Percentiles rank a stretch among this genome's conserved stretches.
Conservation (phyloP, 805 yeast species). For the Lipomyces kockii region DNA sequence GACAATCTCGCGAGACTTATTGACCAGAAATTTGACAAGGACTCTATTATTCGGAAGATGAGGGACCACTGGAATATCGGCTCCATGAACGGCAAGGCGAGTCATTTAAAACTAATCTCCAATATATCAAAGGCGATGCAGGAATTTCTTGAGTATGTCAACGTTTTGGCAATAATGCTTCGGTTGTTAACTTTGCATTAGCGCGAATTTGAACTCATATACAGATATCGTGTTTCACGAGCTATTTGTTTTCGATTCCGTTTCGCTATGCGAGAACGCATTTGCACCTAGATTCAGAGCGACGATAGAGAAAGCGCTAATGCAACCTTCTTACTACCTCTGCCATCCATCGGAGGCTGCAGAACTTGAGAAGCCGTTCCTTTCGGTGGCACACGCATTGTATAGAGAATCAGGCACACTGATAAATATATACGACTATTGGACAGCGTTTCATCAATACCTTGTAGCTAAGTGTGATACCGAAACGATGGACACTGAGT, state of each 20-base stretch:
- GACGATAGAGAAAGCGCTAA: conserved; percentile 22
- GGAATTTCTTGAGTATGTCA: background rate
- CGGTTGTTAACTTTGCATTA: background rate
- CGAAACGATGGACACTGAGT: background rate
- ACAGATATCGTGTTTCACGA: conserved; percentile 27
- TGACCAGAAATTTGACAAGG: conserved; percentile 1
- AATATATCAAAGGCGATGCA: conserved; percentile 10
- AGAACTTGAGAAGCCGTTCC: conserved; percentile 4
- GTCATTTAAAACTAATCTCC: conserved; percentile 14
- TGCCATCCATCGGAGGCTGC: background rate
- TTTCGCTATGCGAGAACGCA: conserved; percentile 11
- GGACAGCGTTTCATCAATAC: conserved; percentile 31
- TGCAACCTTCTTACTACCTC: conserved; percentile 16
- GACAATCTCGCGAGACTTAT: conserved; percentile 1
- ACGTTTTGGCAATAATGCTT: background rate
- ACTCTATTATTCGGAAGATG: conserved; percentile 3
- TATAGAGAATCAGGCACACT: conserved; percentile 33
- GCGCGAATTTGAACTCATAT: conserved; percentile 11
- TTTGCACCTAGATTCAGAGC: conserved; percentile 23
- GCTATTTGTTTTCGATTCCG: conserved; percentile 23
- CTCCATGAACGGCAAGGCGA: conserved; percentile 5
- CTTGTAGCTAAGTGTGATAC: background rate
- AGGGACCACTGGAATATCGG: conserved; percentile 17
- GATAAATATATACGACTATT: conserved; percentile 33
- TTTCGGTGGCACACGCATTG: conserved; percentile 26